Conservation (phyloP, 192 early-diverging fungal species). For the Diversispora eburnea region DNA sequence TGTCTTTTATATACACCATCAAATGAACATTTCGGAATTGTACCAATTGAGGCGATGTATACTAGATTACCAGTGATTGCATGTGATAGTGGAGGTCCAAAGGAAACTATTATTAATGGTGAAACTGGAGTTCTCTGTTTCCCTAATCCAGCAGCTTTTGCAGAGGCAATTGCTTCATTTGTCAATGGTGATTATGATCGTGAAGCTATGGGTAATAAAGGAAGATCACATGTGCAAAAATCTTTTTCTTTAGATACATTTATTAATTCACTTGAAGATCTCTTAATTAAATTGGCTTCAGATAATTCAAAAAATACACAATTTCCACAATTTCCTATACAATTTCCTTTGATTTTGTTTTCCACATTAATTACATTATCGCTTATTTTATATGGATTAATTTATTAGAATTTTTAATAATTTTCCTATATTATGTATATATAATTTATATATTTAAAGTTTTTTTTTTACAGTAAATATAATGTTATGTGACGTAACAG, state of each 20-base stretch:
- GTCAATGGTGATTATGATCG: conserved; percentile 41
- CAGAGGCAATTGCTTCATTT: conserved; percentile 53
- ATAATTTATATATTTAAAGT: too few species aligned
- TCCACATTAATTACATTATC: too few species aligned
- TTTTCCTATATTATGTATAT: too few species aligned
- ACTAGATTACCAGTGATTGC: conserved; percentile 83
- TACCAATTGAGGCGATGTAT: conserved; percentile 97
- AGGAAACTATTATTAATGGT: conserved; percentile 71
- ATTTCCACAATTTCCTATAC: too few species aligned
- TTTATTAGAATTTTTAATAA: too few species aligned
- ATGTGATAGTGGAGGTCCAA: conserved; percentile 79
- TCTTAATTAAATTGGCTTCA: conserved; percentile 47
- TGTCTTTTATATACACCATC: conserved; percentile 86
- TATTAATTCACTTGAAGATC: conserved; percentile 60
- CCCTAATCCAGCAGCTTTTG: conserved; percentile 58
- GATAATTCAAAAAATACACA: background rate
- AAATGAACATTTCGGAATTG: conserved; percentile 95
- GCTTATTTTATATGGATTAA: too few species aligned
- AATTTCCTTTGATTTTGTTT: too few species aligned
- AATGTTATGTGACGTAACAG: too few species aligned
- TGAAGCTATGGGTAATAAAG: conserved; percentile 61
- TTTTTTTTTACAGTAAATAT: too few species aligned
- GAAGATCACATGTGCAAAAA: conserved; percentile 55
- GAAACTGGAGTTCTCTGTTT: conserved; percentile 76
- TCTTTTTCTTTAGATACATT: conserved; percentile 68